These are phyloP conservation scores for Senecio squalidus DNA, from an alignment of 140 eudicot species.

Conservation along the genomic window DNA sequence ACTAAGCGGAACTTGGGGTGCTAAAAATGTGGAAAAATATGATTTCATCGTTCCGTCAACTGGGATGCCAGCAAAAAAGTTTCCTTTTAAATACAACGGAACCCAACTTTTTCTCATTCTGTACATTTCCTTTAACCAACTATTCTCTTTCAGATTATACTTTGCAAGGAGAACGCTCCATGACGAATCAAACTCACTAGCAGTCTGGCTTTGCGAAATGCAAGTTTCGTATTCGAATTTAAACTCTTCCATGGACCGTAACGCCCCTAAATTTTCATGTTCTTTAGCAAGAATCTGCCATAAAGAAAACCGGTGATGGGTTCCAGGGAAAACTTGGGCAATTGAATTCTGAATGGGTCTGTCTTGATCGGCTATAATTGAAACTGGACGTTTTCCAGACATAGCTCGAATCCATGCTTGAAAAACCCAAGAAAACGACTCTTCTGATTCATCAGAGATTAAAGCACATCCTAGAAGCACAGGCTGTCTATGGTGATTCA, in stretches of 20 bases:
- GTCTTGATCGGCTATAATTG: slow-evolving; percentile 43
- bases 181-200: slow-evolving; percentile 38
- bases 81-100: slow-evolving; percentile 29
- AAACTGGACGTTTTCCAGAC: slow-evolving; percentile 35
- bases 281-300: slow-evolving; percentile 39
- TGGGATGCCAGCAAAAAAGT: slow-evolving; percentile 37
- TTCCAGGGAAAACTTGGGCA: slow-evolving; percentile 33
- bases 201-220: slow-evolving; percentile 37
- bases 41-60: slow-evolving; percentile 32
- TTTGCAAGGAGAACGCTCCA: slow-evolving; percentile 30
- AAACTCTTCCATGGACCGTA: slow-evolving; percentile 35
- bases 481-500: slow-evolving; percentile 42
- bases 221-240: slow-evolving; percentile 44
- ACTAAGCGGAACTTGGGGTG: slow-evolving; percentile 24
- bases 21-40: slow-evolving; percentile 26
- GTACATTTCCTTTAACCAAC: slow-evolving; percentile 42
- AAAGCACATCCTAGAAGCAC: slow-evolving; percentile 42
- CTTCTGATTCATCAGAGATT: slow-evolving; percentile 43
- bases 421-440: slow-evolving; percentile 36
- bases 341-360: slow-evolving; percentile 28
- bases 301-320: slow-evolving; percentile 38
- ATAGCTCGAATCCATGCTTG: slow-evolving; percentile 41
- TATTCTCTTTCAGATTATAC: slow-evolving; percentile 33
- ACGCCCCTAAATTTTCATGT: slow-evolving; percentile 32
- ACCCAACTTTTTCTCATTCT: slow-evolving; percentile 45